Evolutionary conservation across 805 yeast species (phyloP).

Genomic region (Myxozyma mucilagina): DNA sequence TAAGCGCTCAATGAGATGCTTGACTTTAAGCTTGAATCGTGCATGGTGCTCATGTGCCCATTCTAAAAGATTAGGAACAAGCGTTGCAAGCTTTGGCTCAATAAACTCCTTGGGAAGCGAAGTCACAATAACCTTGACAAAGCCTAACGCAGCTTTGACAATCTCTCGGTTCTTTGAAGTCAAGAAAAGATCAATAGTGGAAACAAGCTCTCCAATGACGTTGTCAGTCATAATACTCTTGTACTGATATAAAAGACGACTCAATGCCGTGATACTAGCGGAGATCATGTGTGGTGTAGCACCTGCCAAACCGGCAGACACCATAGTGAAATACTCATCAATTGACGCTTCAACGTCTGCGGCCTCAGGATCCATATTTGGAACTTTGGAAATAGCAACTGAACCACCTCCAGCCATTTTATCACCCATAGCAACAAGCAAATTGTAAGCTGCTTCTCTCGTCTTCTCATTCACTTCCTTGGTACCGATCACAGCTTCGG

Average conservation of each 20-base stretch:
- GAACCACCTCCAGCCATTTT: constrained; percentile 67
- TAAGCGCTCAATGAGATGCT: constrained; percentile 88
- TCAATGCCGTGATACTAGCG: constrained; percentile 89
- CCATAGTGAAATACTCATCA: constrained; percentile 85
- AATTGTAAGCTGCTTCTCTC: constrained; percentile 73
- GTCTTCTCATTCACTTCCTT: constrained; percentile 93
- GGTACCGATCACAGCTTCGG: constrained; percentile 87
- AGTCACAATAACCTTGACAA: constrained; percentile 83
- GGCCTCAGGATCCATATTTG: constrained; percentile 61
- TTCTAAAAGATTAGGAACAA: constrained; percentile 71
- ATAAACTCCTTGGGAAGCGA: constrained; percentile 78
- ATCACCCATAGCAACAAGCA: constrained; percentile 76
- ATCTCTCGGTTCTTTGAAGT: constrained; percentile 91
- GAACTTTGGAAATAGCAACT: constrained; percentile 62
- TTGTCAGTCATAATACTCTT: constrained; percentile 54
- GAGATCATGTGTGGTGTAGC: constrained; percentile 93
- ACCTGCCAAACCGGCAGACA: constrained; percentile 95
- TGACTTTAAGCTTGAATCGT: constrained; percentile 88
- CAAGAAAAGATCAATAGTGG: constrained; percentile 85
- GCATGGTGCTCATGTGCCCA: constrained; percentile 98
- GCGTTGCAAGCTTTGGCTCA: constrained; percentile 60
- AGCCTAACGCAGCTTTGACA: constrained; percentile 91
- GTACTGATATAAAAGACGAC: constrained; percentile 81
- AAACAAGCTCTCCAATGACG: constrained; percentile 68
- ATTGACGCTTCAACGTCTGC: constrained; percentile 69